Percentiles rank a stretch among this genome's conserved stretches.
phyloP scores from a whole-genome alignment of 306 rosid species.

The Begonia masoniana region DNA sequence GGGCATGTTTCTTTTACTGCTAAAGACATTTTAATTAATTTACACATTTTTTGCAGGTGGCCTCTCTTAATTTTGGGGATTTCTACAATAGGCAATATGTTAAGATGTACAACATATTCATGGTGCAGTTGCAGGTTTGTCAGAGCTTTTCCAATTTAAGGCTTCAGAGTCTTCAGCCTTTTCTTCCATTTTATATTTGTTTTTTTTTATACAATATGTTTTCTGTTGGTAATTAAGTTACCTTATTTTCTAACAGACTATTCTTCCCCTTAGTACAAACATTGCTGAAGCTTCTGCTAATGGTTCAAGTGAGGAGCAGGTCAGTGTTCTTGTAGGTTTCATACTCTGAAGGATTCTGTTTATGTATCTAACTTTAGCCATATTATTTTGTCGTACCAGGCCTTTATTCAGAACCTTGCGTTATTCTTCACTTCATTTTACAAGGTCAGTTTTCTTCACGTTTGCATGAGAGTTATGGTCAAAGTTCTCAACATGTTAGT shows the following conservation, averaged over 20 bases:
- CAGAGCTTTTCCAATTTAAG: too few species aligned
- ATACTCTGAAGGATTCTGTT: neutral
- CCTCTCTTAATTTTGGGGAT: conserved; percentile 71
- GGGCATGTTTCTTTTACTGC: too few species aligned
- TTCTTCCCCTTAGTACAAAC: conserved; percentile 77
- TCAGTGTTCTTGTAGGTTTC: conserved; percentile 1
- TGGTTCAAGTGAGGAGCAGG: conserved; percentile 91
- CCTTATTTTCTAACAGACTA: conserved; percentile 24
- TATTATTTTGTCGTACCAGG: conserved; percentile 28
- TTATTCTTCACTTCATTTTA: conserved; percentile 83
- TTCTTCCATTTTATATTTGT: too few species aligned
- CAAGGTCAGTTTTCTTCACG: conserved; percentile 41
- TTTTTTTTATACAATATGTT: too few species aligned
- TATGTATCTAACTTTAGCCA: conserved; percentile 5
- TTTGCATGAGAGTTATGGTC: neutral
- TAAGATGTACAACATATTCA: conserved; percentile 79
- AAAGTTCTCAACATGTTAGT: too few species aligned
- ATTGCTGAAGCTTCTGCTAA: conserved; percentile 79
- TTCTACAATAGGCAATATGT: conserved; percentile 66
- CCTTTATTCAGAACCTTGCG: conserved; percentile 88
- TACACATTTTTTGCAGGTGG: conserved; percentile 46
- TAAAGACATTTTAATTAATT: too few species aligned
- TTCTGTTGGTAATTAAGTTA: neutral
- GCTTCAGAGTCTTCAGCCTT: too few species aligned
- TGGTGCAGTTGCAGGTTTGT: conserved; percentile 86